A percentile compares a stretch with the other conserved stretches of the same genome.
Evolutionary conservation across 495 filamentous ascomycete species (phyloP).

Genomic region (Penicillium pulvis): DNA sequence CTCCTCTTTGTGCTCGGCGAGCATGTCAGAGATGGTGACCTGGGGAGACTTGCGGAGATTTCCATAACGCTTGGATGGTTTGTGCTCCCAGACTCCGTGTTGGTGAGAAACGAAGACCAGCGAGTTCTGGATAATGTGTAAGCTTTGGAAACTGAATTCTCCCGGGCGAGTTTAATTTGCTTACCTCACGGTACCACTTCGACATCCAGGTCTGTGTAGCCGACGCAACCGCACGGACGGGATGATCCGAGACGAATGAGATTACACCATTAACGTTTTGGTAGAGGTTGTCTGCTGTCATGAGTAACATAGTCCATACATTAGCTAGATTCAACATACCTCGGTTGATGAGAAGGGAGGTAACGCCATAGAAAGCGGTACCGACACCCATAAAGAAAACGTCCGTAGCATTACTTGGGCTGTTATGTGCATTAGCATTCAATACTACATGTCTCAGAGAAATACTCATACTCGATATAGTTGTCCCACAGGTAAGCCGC

Average conservation of each 20-base stretch:
- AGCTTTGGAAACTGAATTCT: background rate
- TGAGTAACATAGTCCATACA: constrained; percentile 1
- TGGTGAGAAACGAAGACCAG: constrained; percentile 69
- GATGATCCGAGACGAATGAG: constrained; percentile 49
- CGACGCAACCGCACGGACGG: constrained; percentile 62
- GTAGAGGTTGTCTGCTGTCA: constrained; percentile 46
- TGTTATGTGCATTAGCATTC: constrained; percentile 23
- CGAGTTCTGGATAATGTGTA: constrained; percentile 50
- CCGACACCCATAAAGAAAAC: constrained; percentile 87
- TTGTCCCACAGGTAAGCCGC: constrained; percentile 95
- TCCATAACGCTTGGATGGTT: constrained; percentile 70
- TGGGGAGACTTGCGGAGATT: constrained; percentile 56
- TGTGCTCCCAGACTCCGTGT: constrained; percentile 74
- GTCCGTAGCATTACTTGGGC: constrained; percentile 63
- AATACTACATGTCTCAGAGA: background rate
- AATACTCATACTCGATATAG: constrained; percentile 70
- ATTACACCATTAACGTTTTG: constrained; percentile 60
- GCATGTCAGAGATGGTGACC: constrained; percentile 62
- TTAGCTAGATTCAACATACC: constrained; percentile 43
- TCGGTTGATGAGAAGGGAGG: constrained; percentile 67
- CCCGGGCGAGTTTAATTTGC: constrained; percentile 11
- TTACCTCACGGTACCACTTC: constrained; percentile 67
- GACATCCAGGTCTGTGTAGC: constrained; percentile 64
- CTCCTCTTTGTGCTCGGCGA: constrained; percentile 58
- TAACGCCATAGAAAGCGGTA: constrained; percentile 68